Percentiles rank a stretch among this genome's conserved stretches.
phyloP scores from a whole-genome alignment of 352 stramenopile genomes.

The Globisporangium spiculum region DNA sequence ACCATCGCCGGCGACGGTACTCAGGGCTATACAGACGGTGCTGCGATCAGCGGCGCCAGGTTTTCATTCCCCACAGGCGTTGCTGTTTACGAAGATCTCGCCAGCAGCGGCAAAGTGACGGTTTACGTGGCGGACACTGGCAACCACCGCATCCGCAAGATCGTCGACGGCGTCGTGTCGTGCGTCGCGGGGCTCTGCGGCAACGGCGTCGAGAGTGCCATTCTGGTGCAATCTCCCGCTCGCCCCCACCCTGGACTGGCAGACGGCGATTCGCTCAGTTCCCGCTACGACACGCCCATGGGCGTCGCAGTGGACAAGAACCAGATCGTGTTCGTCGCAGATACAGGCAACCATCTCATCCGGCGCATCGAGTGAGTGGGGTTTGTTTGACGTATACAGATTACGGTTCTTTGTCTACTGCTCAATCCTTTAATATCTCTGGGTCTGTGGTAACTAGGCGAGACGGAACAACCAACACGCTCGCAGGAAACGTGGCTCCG shows the following conservation, averaged over 20 bases:
- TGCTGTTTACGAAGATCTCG: conserved; percentile 50
- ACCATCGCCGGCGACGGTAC: conserved; percentile 58
- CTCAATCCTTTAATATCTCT: background rate
- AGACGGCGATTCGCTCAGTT: conserved; percentile 73
- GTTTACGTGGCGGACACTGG: conserved; percentile 79
- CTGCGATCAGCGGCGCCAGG: conserved; percentile 28
- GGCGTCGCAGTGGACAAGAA: conserved; percentile 80
- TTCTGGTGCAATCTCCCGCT: conserved; percentile 27
- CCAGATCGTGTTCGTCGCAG: conserved; percentile 91
- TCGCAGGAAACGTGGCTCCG: conserved; percentile 57
- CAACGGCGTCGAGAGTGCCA: conserved; percentile 59
- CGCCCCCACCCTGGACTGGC: conserved; percentile 84
- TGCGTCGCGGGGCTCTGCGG: conserved; percentile 90
- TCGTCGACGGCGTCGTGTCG: conserved; percentile 61
- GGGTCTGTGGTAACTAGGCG: conserved; percentile 11
- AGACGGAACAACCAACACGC: conserved; percentile 55
- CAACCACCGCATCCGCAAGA: conserved; percentile 82
- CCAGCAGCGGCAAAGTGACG: conserved; percentile 24
- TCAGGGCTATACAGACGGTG: conserved; percentile 47
- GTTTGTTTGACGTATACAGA: background rate
- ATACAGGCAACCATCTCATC: conserved; percentile 96
- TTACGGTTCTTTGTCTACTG: background rate
- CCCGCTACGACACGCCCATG: conserved; percentile 92
- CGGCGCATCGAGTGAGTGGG: conserved; percentile 69
- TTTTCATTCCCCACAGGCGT: conserved; percentile 76